Evolutionary conservation across 2,329 filamentous ascomycete genomes (phyloP).

Genomic region (Monosporascus sp.): DNA sequence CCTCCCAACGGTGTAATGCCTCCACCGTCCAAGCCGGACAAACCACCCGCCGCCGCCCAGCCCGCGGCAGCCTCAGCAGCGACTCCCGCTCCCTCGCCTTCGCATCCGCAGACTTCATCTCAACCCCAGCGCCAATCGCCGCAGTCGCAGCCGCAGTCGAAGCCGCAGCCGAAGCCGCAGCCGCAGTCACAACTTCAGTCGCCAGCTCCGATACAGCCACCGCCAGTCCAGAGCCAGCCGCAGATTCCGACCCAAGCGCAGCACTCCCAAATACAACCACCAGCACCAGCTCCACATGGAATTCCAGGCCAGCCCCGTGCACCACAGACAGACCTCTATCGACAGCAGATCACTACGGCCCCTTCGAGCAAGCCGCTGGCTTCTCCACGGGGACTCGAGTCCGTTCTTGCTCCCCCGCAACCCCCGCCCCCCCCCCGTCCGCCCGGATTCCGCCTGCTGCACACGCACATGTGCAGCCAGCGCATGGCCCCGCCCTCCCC

Average conservation of each 20-base stretch:
- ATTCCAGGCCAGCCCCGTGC: slow-evolving; percentile 1
- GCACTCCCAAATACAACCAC: slow-evolving; percentile 6
- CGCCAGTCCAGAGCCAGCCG: slow-evolving; percentile 10
- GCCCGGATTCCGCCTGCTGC: slow-evolving; percentile 12
- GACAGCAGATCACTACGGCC: slow-evolving; percentile 7
- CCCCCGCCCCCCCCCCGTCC: too few relatives aligned
- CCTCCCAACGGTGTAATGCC: slow-evolving; percentile 60
- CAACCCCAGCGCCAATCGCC: slow-evolving; percentile 8
- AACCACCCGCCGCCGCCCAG: slow-evolving; percentile 20
- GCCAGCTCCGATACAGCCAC: slow-evolving; percentile 12
- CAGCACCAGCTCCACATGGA: background rate
- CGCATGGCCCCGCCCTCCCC: slow-evolving; percentile 6
- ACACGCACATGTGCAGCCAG: slow-evolving; percentile 24
- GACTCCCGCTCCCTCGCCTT: slow-evolving; percentile 2
- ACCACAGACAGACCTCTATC: slow-evolving; percentile 9
- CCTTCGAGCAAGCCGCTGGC: slow-evolving; percentile 11
- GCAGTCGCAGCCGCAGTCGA: slow-evolving; percentile 9
- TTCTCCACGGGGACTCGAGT: slow-evolving; percentile 25
- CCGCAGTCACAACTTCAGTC: slow-evolving; percentile 8
- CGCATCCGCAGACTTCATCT: slow-evolving; percentile 6
- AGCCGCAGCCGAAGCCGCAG: slow-evolving; percentile 10
- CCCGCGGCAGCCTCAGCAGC: slow-evolving; percentile 3
- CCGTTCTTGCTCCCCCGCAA: slow-evolving; percentile 27
- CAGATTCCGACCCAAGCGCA: slow-evolving; percentile 10
- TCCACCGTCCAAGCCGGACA: slow-evolving; percentile 37